Evolutionary conservation across 345 rosid species (phyloP), one percentile per base, ranked within the genome.

Genomic region (Gossypium turneri): DNA sequence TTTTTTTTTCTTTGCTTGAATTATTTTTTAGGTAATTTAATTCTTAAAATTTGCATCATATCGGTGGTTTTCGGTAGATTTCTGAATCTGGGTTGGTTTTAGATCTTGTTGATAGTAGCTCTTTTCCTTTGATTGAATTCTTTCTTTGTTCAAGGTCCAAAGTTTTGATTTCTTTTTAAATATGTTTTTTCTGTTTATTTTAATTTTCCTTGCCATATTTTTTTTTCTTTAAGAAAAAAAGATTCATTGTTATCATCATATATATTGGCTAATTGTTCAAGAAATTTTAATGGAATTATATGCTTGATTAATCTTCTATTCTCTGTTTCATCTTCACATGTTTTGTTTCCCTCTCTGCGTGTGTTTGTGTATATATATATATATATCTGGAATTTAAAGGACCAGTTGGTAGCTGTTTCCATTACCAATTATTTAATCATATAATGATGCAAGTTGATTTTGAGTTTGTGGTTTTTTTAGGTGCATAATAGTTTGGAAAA

Each of bases 381-480:
- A 69, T 29, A 12, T 56, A 19, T 53, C 10, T 71, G 12, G 64
- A 41, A 71, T 71, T 12, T 34, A 55, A 41, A 9, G 29, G 56
- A 71, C 34, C n/a, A 10, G 29, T 71, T 71, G 50, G n/a, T 55
- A 29, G 74, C 51, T 55, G 52, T 69, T 51, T 5, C 73, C 22
- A 51, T 51, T 69, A 17, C 15, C 73, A 9, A 59, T 16, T 48
- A 44, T 73, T 19, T 24, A 25, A 43, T 60, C 44, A 59, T 60
- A 22, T 45, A 58, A 13, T 43, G 67, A 5, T 59, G 16, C 43
- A 58, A 22, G 41, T 60, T 73, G 47, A 73, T 25, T 57, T 57
- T 20, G 27, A 12, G 9, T 47, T 59, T 70, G 24, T 73, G 25
- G 65, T 29, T 48, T 63, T 61, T 78, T 56, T 69, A 79, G 84